Percentiles rank a stretch among this genome's conserved stretches.
Conservation (phyloP, 345 rosid genomes). For the Chamaenerion angustifolium region DNA sequence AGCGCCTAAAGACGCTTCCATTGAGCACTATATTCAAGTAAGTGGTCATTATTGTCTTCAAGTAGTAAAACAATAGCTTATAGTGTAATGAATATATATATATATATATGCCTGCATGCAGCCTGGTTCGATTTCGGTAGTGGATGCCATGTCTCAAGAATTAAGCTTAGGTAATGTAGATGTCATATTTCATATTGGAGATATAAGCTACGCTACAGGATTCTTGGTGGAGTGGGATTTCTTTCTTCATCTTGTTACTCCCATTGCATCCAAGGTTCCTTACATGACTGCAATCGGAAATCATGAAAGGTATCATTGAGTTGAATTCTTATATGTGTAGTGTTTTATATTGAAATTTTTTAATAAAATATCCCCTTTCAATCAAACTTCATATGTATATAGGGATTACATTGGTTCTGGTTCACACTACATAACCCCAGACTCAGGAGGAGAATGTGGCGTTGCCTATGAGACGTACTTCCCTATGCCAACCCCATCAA, state of each 20-base stretch:
- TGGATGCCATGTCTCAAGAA: slow-evolving; percentile 31
- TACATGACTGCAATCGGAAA: slow-evolving; percentile 75
- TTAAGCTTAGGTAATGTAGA: slow-evolving; percentile 28
- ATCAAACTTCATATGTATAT: background rate
- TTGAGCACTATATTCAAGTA: slow-evolving; percentile 61
- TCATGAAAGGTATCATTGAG: slow-evolving; percentile 66
- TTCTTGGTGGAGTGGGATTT: slow-evolving; percentile 66
- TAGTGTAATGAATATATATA: no score
- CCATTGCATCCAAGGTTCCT: slow-evolving; percentile 44
- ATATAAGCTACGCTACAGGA: slow-evolving; percentile 69
- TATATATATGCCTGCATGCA: no score
- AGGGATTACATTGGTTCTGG: slow-evolving; percentile 44
- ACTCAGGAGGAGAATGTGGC: slow-evolving; percentile 73
- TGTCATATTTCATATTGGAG: slow-evolving; percentile 65
- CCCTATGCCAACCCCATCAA: slow-evolving; percentile 46
- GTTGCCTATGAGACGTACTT: slow-evolving; percentile 55
- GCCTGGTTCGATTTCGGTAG: slow-evolving; percentile 58
- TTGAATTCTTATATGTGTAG: no score
- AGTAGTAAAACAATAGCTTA: no score
- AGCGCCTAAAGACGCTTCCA: slow-evolving; percentile 48
- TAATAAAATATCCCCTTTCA: no score
- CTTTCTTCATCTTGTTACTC: slow-evolving; percentile 41
- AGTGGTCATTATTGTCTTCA: no score
- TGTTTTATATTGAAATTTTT: no score
- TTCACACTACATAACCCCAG: slow-evolving; percentile 23